Evolutionary conservation across 2,329 filamentous ascomycete species (phyloP).

Genomic region (Colletotrichum destructivum): DNA sequence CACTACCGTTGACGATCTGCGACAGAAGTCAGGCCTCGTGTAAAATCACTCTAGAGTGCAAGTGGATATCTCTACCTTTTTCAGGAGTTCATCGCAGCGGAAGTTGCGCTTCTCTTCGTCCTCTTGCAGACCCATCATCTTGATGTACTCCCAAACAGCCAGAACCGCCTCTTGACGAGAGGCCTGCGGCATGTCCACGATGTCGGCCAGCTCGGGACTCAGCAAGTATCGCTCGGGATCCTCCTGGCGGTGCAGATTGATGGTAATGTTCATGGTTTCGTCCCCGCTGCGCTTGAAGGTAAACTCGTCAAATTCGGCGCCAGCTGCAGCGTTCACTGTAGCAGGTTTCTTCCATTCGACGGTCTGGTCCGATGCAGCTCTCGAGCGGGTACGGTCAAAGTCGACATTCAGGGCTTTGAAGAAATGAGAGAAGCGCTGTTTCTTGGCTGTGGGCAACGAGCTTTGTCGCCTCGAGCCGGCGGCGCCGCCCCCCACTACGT

Average conservation of each 20-base stretch:
- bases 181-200: conserved; percentile 89
- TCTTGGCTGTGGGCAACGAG: conserved; percentile 56
- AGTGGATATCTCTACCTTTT: conserved; percentile 73
- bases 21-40: background rate
- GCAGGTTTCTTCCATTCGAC: conserved; percentile 92
- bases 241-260: conserved; percentile 89
- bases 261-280: conserved; percentile 91
- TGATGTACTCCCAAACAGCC: conserved; percentile 96
- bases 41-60: background rate
- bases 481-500: conserved; percentile 53
- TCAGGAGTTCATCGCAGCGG: conserved; percentile 87
- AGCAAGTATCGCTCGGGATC: conserved; percentile 87
- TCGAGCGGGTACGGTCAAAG: conserved; percentile 75
- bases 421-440: conserved; percentile 80
- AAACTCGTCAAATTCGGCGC: conserved; percentile 87
- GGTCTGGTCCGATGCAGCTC: conserved; percentile 67
- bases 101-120: conserved; percentile 96
- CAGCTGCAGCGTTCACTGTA: conserved; percentile 67
- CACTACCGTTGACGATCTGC: conserved; percentile 81
- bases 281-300: conserved; percentile 94
- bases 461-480: conserved; percentile 52
- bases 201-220: conserved; percentile 83
- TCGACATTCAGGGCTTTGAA: conserved; percentile 86
- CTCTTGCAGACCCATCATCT: conserved; percentile 87
- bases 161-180: conserved; percentile 90